A percentile compares a stretch with the other conserved stretches of the same genome.
Conservation (phyloP, 2,329 filamentous ascomycete species). For the Xylariomycetidae sp. region DNA sequence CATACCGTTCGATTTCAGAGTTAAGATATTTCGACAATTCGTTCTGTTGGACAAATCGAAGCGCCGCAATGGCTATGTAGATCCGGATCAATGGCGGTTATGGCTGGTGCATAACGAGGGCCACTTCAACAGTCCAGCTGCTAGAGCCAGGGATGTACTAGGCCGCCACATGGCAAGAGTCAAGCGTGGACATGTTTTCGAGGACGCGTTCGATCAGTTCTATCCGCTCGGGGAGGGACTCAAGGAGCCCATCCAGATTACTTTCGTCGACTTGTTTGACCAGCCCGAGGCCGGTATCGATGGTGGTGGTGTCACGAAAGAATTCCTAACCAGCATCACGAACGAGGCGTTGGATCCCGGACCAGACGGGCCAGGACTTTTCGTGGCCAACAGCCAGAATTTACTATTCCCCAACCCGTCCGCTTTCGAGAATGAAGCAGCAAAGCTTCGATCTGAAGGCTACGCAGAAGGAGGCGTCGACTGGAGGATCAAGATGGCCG, state of each 20-base stretch:
- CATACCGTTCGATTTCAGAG: slow-evolving; percentile 86
- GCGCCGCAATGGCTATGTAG: slow-evolving; percentile 62
- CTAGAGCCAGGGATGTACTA: slow-evolving; percentile 33
- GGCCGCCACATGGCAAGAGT: slow-evolving; percentile 73
- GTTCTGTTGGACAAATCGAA: slow-evolving; percentile 77
- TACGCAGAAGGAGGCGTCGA: slow-evolving; percentile 48
- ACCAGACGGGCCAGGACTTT: slow-evolving; percentile 56
- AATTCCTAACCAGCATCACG: slow-evolving; percentile 87
- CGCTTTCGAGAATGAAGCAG: slow-evolving; percentile 64
- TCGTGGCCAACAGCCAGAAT: slow-evolving; percentile 80
- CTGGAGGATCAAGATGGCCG: slow-evolving; percentile 52
- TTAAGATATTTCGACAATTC: slow-evolving; percentile 90
- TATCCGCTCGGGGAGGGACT: slow-evolving; percentile 75
- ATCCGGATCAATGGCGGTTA: slow-evolving; percentile 72
- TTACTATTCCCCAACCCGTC: slow-evolving; percentile 84
- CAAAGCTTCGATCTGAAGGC: slow-evolving; percentile 48
- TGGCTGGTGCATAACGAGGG: slow-evolving; percentile 42
- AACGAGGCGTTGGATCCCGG: slow-evolving; percentile 67
- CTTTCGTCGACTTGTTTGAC: slow-evolving; percentile 88
- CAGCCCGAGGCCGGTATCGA: slow-evolving; percentile 89
- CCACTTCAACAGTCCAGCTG: slow-evolving; percentile 15
- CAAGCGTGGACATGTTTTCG: slow-evolving; percentile 71
- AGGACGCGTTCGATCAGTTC: slow-evolving; percentile 81
- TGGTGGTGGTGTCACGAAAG: slow-evolving; percentile 94
- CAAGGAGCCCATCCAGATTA: slow-evolving; percentile 95